Evolutionary conservation across 208 protist genomes (phyloP).

Genomic region (Angomonas desouzai): DNA sequence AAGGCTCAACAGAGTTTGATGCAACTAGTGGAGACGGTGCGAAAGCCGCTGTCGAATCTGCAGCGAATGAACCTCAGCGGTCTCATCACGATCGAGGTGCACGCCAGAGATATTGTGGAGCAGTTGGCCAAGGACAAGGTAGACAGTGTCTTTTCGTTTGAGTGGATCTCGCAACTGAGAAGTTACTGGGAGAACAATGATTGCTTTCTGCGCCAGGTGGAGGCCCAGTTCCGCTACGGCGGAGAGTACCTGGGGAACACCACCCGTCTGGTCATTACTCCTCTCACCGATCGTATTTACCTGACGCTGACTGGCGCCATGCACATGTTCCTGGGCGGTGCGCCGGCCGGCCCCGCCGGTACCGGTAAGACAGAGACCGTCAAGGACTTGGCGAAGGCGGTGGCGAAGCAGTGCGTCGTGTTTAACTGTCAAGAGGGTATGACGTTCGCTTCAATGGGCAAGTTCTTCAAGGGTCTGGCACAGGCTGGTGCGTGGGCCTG

Average conservation of each 20-base stretch:
- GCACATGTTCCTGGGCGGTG: slow-evolving; percentile 94
- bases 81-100: slow-evolving; percentile 96
- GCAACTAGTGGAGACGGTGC: slow-evolving; percentile 86
- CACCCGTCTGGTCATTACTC: slow-evolving; percentile 95
- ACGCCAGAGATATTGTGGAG: slow-evolving; percentile 93
- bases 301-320: slow-evolving; percentile 95
- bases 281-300: slow-evolving; percentile 96
- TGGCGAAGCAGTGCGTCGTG: slow-evolving; percentile 97
- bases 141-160: slow-evolving; percentile 88
- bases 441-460: slow-evolving; percentile 95
- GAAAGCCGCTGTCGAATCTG: slow-evolving; percentile 81
- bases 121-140: slow-evolving; percentile 84
- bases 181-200: slow-evolving; percentile 96
- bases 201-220: slow-evolving; percentile 88
- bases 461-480: slow-evolving; percentile 97
- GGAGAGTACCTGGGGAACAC: slow-evolving; percentile 97
- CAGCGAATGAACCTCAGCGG: slow-evolving; percentile 93
- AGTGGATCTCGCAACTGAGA: slow-evolving; percentile 96
- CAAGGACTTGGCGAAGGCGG: slow-evolving; percentile 97
- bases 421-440: slow-evolving; percentile 98
- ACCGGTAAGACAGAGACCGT: slow-evolving; percentile 97
- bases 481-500: slow-evolving; percentile 96
- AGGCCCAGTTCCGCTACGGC: slow-evolving; percentile 93
- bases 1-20: slow-evolving; percentile 86
- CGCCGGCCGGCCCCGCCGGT: slow-evolving; percentile 90